Conservation (phyloP, 2,329 filamentous ascomycete genomes). For the Dactylonectria estremocensis region DNA sequence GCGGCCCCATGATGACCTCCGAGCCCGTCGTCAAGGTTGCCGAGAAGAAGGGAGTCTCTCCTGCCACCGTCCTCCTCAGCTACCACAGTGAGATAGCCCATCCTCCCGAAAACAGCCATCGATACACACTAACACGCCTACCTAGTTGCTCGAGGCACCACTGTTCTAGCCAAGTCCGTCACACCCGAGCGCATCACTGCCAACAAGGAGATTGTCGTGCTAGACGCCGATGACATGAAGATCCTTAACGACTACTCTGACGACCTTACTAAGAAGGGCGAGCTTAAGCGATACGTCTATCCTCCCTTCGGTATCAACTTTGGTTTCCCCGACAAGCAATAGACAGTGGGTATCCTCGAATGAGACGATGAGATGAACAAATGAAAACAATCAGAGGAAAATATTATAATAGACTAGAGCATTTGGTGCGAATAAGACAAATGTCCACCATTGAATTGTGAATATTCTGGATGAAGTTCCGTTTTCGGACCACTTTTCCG, state of each 20-base stretch:
- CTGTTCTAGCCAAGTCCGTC: slow-evolving; percentile 82
- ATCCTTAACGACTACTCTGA: slow-evolving; percentile 72
- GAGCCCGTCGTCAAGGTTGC: slow-evolving; percentile 76
- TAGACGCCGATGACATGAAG: slow-evolving; percentile 74
- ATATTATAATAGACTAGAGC: slow-evolving; percentile 24
- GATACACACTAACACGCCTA: slow-evolving; percentile 29
- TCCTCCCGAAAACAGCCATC: neutral
- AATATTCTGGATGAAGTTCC: slow-evolving; percentile 10
- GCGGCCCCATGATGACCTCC: slow-evolving; percentile 75
- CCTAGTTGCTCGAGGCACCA: slow-evolving; percentile 76
- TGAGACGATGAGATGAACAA: slow-evolving; percentile 13
- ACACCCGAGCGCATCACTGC: slow-evolving; percentile 77
- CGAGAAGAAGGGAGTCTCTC: slow-evolving; percentile 72
- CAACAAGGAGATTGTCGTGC: slow-evolving; percentile 77
- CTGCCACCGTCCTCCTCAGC: slow-evolving; percentile 77
- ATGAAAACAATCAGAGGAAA: slow-evolving; percentile 6
- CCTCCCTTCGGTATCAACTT: slow-evolving; percentile 79
- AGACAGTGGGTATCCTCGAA: slow-evolving; percentile 34
- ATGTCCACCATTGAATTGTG: slow-evolving; percentile 14
- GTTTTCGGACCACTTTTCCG: slow-evolving; percentile 27
- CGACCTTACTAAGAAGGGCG: slow-evolving; percentile 63
- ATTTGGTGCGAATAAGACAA: slow-evolving; percentile 6
- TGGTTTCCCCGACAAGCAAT: slow-evolving; percentile 79
- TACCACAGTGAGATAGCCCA: slow-evolving; percentile 73
- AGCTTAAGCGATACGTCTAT: slow-evolving; percentile 75